Conservation (phyloP, 129 eudicot genomes). For the Arctium minus region DNA sequence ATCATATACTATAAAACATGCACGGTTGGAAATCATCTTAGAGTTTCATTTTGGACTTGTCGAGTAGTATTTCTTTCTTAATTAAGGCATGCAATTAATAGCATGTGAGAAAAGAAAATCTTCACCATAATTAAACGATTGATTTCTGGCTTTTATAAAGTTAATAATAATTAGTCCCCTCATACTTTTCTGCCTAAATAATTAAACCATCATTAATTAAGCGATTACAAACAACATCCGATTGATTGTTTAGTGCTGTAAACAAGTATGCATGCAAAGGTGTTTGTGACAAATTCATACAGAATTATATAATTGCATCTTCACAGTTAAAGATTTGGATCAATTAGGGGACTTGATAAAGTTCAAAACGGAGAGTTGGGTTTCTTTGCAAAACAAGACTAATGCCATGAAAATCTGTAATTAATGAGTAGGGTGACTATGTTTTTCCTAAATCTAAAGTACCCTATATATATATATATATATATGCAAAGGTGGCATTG, state of each 20-base stretch:
- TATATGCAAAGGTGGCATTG: neutral
- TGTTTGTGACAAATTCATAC: neutral
- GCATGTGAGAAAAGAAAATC: no score
- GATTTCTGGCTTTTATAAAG: no score
- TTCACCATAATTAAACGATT: no score
- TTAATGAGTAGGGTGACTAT: neutral
- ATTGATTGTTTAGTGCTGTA: conserved; percentile 3
- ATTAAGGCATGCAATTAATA: no score
- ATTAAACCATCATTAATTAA: neutral
- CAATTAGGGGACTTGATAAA: neutral
- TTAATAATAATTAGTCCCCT: neutral
- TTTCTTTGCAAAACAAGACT: neutral
- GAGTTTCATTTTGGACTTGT: no score
- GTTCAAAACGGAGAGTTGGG: neutral
- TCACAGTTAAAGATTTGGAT: neutral
- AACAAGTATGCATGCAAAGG: neutral
- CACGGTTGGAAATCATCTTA: neutral
- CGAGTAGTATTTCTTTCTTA: neutral
- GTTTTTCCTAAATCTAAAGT: neutral
- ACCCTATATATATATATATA: neutral
- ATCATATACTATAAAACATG: neutral
- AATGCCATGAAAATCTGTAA: neutral
- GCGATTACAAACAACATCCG: neutral
- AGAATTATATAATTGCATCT: neutral
- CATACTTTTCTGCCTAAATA: neutral